Evolutionary conservation across 2,329 filamentous ascomycete genomes (phyloP).

Genomic region (Trematosphaeria pertusa): DNA sequence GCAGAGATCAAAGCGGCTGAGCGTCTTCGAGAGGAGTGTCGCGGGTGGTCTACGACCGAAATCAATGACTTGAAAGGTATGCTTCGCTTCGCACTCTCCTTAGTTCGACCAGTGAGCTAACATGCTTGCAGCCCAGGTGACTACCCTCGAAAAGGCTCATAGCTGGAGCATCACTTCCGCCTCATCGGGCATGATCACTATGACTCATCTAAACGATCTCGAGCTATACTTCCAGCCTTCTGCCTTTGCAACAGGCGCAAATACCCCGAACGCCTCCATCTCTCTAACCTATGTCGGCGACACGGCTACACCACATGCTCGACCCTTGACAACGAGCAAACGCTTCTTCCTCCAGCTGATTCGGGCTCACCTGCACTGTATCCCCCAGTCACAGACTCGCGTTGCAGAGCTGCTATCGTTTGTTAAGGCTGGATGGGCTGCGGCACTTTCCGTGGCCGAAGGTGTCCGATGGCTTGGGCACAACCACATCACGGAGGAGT

Average conservation of each 20-base stretch:
- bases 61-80: slow-evolving; percentile 79
- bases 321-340: slow-evolving; percentile 68
- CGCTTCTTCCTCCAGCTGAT: slow-evolving; percentile 79
- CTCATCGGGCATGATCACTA: slow-evolving; percentile 67
- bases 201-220: slow-evolving; percentile 75
- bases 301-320: slow-evolving; percentile 60
- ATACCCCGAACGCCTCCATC: slow-evolving; percentile 59
- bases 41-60: slow-evolving; percentile 86
- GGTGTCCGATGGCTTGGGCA: slow-evolving; percentile 68
- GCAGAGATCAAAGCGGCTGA: slow-evolving; percentile 84
- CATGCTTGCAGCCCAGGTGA: slow-evolving; percentile 64
- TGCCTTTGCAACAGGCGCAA: slow-evolving; percentile 61
- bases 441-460: slow-evolving; percentile 64
- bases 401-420: slow-evolving; percentile 65
- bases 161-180: slow-evolving; percentile 75
- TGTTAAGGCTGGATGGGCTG: slow-evolving; percentile 71
- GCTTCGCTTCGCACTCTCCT: slow-evolving; percentile 24
- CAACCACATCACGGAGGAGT: slow-evolving; percentile 69
- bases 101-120: slow-evolving; percentile 42
- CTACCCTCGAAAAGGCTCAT: slow-evolving; percentile 68
- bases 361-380: slow-evolving; percentile 68
- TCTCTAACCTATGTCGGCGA: slow-evolving; percentile 74
- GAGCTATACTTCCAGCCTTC: slow-evolving; percentile 74
- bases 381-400: slow-evolving; percentile 65
- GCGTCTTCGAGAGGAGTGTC: slow-evolving; percentile 82